phyloP scores from a whole-genome alignment of 1,284 basidiomycete genomes.

The Ustilago xerochloae region DNA sequence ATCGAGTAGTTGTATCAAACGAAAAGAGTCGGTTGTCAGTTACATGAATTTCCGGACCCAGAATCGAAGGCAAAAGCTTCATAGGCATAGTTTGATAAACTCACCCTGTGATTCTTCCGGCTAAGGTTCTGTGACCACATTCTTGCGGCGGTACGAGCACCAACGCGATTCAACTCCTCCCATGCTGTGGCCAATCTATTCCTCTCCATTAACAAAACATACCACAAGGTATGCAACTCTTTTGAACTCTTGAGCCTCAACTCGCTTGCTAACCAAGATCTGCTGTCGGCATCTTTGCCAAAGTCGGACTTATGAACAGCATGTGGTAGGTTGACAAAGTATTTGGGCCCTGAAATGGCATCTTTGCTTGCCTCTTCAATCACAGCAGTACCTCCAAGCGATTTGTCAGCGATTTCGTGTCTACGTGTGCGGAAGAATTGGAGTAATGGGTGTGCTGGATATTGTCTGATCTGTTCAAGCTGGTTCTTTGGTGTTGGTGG shows the following conservation, averaged over 20 bases:
- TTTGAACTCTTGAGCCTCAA: slow-evolving; percentile 60
- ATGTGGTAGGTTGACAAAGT: slow-evolving; percentile 43
- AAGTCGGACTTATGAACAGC: slow-evolving; percentile 49
- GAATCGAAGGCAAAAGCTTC: too few species aligned
- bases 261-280: slow-evolving; percentile 63
- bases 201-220: slow-evolving; percentile 62
- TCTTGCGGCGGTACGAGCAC: slow-evolving; percentile 44
- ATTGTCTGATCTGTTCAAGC: slow-evolving; percentile 47
- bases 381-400: slow-evolving; percentile 27
- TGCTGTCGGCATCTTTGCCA: slow-evolving; percentile 35
- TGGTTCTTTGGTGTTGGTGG: slow-evolving; percentile 26
- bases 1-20: background rate
- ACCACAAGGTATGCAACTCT: slow-evolving; percentile 67
- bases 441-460: slow-evolving; percentile 63
- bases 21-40: background rate
- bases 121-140: slow-evolving; percentile 54
- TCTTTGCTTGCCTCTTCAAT: slow-evolving; percentile 35
- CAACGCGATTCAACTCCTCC: slow-evolving; percentile 59
- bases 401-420: slow-evolving; percentile 31
- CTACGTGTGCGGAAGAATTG: slow-evolving; percentile 58
- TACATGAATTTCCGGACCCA: background rate
- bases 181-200: slow-evolving; percentile 61
- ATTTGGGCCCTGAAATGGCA: slow-evolving; percentile 11
- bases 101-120: slow-evolving; percentile 58
- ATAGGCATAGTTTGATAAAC: slow-evolving; percentile 16